Percentiles rank a stretch among this genome's conserved stretches.
These are phyloP conservation scores for Tinospora cordifolia DNA, from an alignment of 164 flowering plant genomes.

Conservation along the genomic window DNA sequence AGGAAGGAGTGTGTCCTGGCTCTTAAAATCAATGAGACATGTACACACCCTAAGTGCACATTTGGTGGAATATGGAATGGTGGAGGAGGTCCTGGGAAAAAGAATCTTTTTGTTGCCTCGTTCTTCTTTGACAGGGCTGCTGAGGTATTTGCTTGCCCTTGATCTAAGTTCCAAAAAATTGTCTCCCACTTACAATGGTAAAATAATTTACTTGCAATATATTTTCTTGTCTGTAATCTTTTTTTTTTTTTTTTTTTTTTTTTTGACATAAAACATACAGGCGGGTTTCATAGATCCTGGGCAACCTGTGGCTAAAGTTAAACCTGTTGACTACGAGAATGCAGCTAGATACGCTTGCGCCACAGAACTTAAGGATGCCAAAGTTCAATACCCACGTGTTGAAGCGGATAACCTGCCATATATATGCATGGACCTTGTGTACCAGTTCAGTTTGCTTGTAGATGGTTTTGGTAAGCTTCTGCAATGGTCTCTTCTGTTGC, in stretches of 20 bases:
- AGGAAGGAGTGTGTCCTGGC: slow-evolving; percentile 52
- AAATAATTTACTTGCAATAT: no score
- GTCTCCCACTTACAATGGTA: no score
- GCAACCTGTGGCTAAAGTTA: slow-evolving; percentile 30
- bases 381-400: slow-evolving; percentile 20
- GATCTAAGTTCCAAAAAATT: not conserved
- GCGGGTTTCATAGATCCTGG: slow-evolving; percentile 46
- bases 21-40: slow-evolving; percentile 67
- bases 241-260: no score
- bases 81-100: slow-evolving; percentile 96
- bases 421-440: slow-evolving; percentile 52
- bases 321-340: slow-evolving; percentile 35
- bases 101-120: slow-evolving; percentile 86
- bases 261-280: slow-evolving; percentile 39
- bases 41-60: slow-evolving; percentile 91
- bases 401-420: slow-evolving; percentile 34
- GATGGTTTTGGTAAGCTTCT: slow-evolving; percentile 42
- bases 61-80: slow-evolving; percentile 99
- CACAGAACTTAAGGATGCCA: slow-evolving; percentile 29
- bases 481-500: slow-evolving; percentile 9
- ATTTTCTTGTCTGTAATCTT: no score
- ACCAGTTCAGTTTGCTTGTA: slow-evolving; percentile 41
- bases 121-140: slow-evolving; percentile 98
- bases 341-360: slow-evolving; percentile 43
- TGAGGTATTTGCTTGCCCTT: slow-evolving; percentile 45